Evolutionary conservation across 495 filamentous ascomycete species (phyloP), one percentile per base, ranked within the genome.

Genomic region (Saxophila tyrrhenica): DNA sequence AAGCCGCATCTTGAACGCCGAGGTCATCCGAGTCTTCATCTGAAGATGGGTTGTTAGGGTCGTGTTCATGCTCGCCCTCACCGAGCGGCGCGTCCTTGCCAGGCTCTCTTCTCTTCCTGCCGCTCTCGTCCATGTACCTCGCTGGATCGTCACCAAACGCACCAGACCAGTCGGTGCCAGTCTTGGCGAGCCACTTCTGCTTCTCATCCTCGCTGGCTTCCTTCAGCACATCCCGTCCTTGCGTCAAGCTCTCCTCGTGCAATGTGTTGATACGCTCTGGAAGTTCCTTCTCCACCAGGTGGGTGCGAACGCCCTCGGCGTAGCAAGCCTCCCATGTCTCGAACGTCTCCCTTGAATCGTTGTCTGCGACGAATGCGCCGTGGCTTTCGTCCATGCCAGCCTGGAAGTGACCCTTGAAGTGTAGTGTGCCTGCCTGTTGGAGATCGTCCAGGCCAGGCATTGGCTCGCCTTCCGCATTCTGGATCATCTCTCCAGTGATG

Each of bases 251-350:
- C 59, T 83, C 70, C 38, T 94, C 87, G 62, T 96, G 91, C 39
- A 94, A 72, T 59, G 80, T 72, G 56, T 80, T 76, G 1, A 89
- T 73, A 5, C 75, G 63, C 0, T 78, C 73, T 0, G 87, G 86
- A 0, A 94, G 68, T 55, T 87, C 82, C 25, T 78, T 77, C 1
- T 70, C 64, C 2, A 96, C 87, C 1, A 75, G 73, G 45, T 77
- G 77, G 0, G 72, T 69, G 8, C 91, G 79, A 0, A 94, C 85
- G 3, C 91, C 91, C 67, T 97, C 88, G 0, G 86, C 78, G 21
- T 81, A 75, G 62, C 90, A 95, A 0, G 88, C 88, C 68, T 95
- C 86, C 89, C 89, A 96, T 2, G 83, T 86, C 72, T 96, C 91
- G 60, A 84, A 94, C 0, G 91, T 95, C 72, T 96, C 91, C 42